Base-by-base conservation (phyloP, 75 land plant species). In the Sequoia sempervirens region DNA sequence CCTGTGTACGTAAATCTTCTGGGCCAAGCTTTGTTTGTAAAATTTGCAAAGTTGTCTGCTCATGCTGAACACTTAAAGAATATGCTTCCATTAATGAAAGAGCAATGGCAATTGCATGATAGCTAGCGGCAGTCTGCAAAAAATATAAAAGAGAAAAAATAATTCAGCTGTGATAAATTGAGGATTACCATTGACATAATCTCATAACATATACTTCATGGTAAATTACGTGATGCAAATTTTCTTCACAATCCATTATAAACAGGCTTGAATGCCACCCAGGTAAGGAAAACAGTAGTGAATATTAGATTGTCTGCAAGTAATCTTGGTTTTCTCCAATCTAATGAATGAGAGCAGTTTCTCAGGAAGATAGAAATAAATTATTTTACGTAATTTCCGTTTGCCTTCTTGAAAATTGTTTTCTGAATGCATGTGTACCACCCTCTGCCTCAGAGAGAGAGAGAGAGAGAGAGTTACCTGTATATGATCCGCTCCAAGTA, bases 1-100 rank as follows among this genome's bases (percentile, higher is more conserved):
- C 99, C 98, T 97, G 99, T 56, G 99, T 97, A 41, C 99, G 96
- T 20, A 97, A 92, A 88, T 97, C 99, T 40, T 97, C 98, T 66
- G 92, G 82, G 38, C 99, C 98, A 83, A 97, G 96, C 84, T 97
- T 97, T 17, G 87, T 86, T 84, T 97, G 92, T 26, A 97, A 92
- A 82, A 97, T 97, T 45, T 91, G 90, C n/a, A 97, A 85, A 34
- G 98, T 97, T 40, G 98, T 97, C 61, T 95, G 96, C 69, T 97
- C 99, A 89, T 97, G 96, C 79, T 97, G 99, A 79, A 95, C 97
- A 88, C 99, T 97, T 20, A 97, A 85, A 14, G 99, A 94, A 84
- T 93, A 97, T 41, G 99, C 98, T 72, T 95, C 99, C 99, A 97
- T 97, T 86, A 97, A 86, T 0, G 99, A 97, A 32, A 97, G 93